A percentile compares a stretch with the other conserved stretches of the same genome.
phyloP scores from a whole-genome alignment of 805 yeast genomes.

The Ascoidea asiatica region DNA sequence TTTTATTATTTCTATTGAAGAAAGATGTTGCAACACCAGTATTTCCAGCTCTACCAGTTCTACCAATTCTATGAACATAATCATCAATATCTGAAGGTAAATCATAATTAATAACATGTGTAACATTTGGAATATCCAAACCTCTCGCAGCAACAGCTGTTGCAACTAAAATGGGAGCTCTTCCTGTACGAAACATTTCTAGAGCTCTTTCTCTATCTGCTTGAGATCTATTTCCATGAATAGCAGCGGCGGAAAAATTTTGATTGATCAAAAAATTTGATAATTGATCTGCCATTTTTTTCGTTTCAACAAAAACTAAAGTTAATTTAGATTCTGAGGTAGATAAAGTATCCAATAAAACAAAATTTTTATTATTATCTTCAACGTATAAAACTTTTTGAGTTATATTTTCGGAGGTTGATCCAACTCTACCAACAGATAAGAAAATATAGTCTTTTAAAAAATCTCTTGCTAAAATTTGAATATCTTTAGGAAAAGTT shows the following conservation, averaged over 20 bases:
- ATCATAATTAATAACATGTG: slow-evolving; percentile 95
- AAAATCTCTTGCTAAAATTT: slow-evolving; percentile 94
- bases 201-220: slow-evolving; percentile 95
- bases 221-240: slow-evolving; percentile 99
- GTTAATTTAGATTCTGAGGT: slow-evolving; percentile 76
- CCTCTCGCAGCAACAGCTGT: slow-evolving; percentile 99
- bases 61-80: slow-evolving; percentile 98
- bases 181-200: slow-evolving; percentile 84
- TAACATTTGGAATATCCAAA: slow-evolving; percentile 97
- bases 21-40: slow-evolving; percentile 97
- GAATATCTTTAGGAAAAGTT: slow-evolving; percentile 97
- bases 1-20: slow-evolving; percentile 90
- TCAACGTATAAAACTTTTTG: slow-evolving; percentile 90
- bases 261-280: slow-evolving; percentile 84
- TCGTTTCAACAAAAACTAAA: slow-evolving; percentile 92
- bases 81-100: slow-evolving; percentile 96
- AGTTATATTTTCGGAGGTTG: slow-evolving; percentile 96
- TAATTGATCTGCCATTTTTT: slow-evolving; percentile 94
- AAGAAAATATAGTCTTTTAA: slow-evolving; percentile 90
- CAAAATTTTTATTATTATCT: slow-evolving; percentile 82
- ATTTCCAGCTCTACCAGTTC: slow-evolving; percentile 99
- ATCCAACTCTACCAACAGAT: slow-evolving; percentile 98
- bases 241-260: slow-evolving; percentile 92
- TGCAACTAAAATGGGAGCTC: slow-evolving; percentile 90
- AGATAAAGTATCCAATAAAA: slow-evolving; percentile 76